These are phyloP conservation scores for Monosporascus ibericus DNA, from an alignment of 2,329 filamentous ascomycete species.

Conservation along the genomic window DNA sequence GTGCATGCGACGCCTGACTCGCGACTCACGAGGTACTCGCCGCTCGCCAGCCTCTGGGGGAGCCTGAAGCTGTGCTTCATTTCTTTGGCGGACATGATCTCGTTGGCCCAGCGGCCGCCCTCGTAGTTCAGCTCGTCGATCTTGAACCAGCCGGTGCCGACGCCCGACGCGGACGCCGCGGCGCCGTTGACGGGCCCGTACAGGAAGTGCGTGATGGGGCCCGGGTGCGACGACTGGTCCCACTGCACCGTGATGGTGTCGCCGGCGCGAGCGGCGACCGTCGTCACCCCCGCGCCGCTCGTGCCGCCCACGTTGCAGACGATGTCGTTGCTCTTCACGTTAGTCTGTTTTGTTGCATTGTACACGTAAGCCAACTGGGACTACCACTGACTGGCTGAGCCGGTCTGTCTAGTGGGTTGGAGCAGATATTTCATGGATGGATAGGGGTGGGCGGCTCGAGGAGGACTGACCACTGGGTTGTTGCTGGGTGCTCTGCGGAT, in stretches of 20 bases:
- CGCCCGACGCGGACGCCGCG: constrained; percentile 55
- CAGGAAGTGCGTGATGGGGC: constrained; percentile 29
- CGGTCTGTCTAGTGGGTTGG: too few species aligned
- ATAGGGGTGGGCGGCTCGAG: too few species aligned
- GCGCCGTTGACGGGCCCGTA: constrained; percentile 47
- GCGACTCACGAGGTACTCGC: constrained; percentile 24
- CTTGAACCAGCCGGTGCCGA: constrained; percentile 23
- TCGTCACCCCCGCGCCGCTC: constrained; percentile 22
- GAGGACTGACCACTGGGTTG: constrained; percentile 16
- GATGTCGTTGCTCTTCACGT: constrained; percentile 20
- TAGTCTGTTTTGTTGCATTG: constrained; percentile 7
- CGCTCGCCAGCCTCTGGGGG: constrained; percentile 21
- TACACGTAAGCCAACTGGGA: too few species aligned
- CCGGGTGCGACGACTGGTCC: constrained; percentile 31
- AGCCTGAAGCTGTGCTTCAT: constrained; percentile 21
- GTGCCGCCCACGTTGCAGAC: constrained; percentile 21
- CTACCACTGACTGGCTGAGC: too few species aligned
- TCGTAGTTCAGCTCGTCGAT: constrained; percentile 20
- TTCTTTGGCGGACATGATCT: constrained; percentile 13
- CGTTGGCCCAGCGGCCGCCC: constrained; percentile 20
- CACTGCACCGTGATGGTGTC: constrained; percentile 31
- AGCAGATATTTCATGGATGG: too few species aligned
- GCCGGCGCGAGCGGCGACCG: constrained; percentile 24
- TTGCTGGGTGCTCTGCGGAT: constrained; percentile 23
- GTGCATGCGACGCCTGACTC: too few species aligned